These are phyloP conservation scores for Colletotrichum sp. DNA, from an alignment of 2,329 filamentous ascomycete species.

Conservation along the genomic window DNA sequence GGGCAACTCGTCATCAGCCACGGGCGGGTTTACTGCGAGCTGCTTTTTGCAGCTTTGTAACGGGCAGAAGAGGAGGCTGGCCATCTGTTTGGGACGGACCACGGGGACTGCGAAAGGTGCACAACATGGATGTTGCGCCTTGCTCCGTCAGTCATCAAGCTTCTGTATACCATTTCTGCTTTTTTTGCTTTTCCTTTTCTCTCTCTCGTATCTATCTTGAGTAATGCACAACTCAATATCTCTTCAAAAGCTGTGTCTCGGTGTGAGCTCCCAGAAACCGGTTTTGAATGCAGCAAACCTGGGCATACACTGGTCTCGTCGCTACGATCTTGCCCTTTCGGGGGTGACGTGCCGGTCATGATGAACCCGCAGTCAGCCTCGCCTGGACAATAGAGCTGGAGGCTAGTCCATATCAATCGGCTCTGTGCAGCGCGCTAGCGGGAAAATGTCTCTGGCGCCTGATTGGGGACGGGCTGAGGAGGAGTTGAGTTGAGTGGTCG, in stretches of 20 bases:
- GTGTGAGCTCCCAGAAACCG: background rate
- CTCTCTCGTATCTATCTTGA: conserved; percentile 1
- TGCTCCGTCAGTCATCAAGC: background rate
- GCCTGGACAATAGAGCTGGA: conserved; percentile 15
- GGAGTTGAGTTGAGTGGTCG: background rate
- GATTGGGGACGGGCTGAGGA: background rate
- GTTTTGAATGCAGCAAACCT: background rate
- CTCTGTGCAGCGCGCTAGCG: conserved; percentile 10
- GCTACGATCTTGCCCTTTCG: background rate
- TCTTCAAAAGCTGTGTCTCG: background rate
- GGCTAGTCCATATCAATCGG: conserved; percentile 9
- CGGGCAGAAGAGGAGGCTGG: background rate
- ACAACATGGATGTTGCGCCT: background rate
- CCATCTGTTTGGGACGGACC: background rate
- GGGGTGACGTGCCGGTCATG: background rate
- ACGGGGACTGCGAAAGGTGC: background rate
- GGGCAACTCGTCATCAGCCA: background rate
- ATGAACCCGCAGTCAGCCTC: conserved; percentile 9
- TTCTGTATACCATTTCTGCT: conserved; percentile 7
- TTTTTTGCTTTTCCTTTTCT: background rate
- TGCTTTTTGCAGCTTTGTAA: background rate
- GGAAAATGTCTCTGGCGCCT: background rate
- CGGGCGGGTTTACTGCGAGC: background rate
- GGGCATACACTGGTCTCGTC: background rate
- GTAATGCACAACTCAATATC: background rate